A percentile compares a stretch with the other conserved stretches of the same genome.
Evolutionary conservation across 2,329 filamentous ascomycete species (phyloP).

Genomic region (Xylaria hypoxylon): DNA sequence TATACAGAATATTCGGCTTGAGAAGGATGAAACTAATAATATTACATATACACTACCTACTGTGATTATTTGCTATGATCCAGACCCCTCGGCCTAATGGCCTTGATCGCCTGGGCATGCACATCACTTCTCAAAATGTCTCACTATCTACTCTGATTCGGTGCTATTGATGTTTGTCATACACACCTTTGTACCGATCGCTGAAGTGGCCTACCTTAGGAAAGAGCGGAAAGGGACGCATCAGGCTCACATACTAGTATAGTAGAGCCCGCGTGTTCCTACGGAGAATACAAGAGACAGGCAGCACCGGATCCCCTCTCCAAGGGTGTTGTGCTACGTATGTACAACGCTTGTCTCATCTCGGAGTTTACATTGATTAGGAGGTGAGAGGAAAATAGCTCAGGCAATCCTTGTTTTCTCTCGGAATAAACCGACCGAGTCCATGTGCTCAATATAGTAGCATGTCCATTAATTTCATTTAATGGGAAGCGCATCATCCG

Average conservation of each 20-base stretch:
- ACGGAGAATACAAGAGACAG: constrained; percentile 33
- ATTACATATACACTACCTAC: background rate
- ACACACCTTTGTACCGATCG: constrained; percentile 12
- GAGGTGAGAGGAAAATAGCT: background rate
- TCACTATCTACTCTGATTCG: background rate
- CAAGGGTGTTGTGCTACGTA: constrained; percentile 18
- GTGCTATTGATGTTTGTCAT: constrained; percentile 26
- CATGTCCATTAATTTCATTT: background rate
- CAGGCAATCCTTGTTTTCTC: background rate
- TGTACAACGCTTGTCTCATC: constrained; percentile 17
- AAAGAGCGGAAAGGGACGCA: background rate
- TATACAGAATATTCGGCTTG: background rate
- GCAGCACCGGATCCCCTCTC: background rate
- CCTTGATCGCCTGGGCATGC: background rate
- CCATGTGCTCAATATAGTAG: background rate
- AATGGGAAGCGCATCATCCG: background rate
- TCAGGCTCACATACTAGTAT: constrained; percentile 12
- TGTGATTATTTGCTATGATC: background rate
- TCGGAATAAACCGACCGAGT: background rate
- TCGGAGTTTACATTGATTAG: constrained; percentile 18
- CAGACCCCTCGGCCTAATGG: background rate
- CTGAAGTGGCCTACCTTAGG: constrained; percentile 17
- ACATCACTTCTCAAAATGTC: background rate
- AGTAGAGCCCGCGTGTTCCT: background rate
- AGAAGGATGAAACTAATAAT: background rate